Base-by-base conservation (phyloP, 1,139 yeast genomes). In the Debaryomyces robertsiae region DNA sequence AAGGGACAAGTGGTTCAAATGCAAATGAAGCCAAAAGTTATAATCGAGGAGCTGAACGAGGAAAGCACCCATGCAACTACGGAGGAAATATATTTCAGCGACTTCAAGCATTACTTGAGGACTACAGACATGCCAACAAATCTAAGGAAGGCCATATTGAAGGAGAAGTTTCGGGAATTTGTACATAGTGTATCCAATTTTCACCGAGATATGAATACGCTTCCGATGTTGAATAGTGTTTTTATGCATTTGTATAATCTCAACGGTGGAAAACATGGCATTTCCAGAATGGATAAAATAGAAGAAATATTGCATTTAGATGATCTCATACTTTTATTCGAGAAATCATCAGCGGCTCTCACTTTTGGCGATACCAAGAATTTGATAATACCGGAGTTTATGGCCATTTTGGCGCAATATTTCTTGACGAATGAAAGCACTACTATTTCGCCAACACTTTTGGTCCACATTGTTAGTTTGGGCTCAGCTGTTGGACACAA, bases 61-160 rank as follows among this genome's bases (percentile, higher is more conserved):
- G 16, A 27, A 16, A 22, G 17, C 3, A 25, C 27, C 6, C 19
- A 14, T 6, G 9, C 30, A 17, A 18, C 27, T 5, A 28, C 35
- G 16, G 43, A 29, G 14, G 40, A 32, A 7, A 18, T 38, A 11
- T 32, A 34, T 22, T 33, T 53, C 15, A 43, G 38, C 24, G 58
- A 48, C 27, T 49, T 63, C 38, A 62, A 54, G 37, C 67, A 63
- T 43, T 57, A 59, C 34, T 49, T 63, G 11, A 58, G 60, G 36
- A 54, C 61, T 5, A 53, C 57, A 10, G 73, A 67, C 17, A 50
- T 66, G 15, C 59, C 66, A 1, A 31, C 36, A 3, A 49, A 49
- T 1, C 41, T 54, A 22, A 56, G 63, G 27, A 46, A 43, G 7
- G 45, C 50, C 30, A 49, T 62, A n/a, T 45, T 68, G 22, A 38